Conservation (phyloP, 2,329 filamentous ascomycete genomes). For the Pseudogymnoascus pannorum region DNA sequence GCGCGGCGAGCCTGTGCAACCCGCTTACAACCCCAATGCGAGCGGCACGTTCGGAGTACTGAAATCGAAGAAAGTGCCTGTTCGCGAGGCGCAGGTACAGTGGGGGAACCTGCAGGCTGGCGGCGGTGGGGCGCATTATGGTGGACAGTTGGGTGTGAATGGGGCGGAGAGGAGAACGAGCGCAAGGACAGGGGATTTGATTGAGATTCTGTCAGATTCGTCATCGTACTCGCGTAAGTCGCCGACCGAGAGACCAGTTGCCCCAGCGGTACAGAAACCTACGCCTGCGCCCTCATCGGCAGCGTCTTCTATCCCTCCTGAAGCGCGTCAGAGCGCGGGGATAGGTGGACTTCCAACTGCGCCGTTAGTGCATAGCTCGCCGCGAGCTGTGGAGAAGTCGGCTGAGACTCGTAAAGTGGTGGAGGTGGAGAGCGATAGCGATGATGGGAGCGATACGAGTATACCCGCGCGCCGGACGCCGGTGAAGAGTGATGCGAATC, state of each 20-base stretch:
- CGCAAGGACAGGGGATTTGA: neutral
- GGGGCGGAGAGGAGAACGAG: neutral
- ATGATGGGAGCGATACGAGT: neutral
- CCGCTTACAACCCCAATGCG: neutral
- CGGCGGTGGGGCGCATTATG: neutral
- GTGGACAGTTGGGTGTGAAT: neutral
- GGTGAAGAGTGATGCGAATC: neutral
- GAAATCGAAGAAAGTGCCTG: neutral
- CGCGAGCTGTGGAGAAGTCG: neutral
- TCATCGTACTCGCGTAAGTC: neutral
- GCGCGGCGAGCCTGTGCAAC: too few species aligned
- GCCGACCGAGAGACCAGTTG: neutral
- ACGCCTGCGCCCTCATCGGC: neutral
- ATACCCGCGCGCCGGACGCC: neutral
- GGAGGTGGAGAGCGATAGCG: neutral
- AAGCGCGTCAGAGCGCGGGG: neutral
- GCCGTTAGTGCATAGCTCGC: neutral
- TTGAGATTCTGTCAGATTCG: neutral
- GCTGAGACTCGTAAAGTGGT: neutral
- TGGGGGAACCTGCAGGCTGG: neutral
- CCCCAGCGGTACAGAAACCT: neutral
- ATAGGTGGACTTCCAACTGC: neutral
- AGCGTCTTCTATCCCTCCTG: neutral
- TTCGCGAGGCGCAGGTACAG: neutral
- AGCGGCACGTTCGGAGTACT: neutral